Evolutionary conservation across 768 basidiomycete species (phyloP).

Genomic region (Termitomyces sp.): DNA sequence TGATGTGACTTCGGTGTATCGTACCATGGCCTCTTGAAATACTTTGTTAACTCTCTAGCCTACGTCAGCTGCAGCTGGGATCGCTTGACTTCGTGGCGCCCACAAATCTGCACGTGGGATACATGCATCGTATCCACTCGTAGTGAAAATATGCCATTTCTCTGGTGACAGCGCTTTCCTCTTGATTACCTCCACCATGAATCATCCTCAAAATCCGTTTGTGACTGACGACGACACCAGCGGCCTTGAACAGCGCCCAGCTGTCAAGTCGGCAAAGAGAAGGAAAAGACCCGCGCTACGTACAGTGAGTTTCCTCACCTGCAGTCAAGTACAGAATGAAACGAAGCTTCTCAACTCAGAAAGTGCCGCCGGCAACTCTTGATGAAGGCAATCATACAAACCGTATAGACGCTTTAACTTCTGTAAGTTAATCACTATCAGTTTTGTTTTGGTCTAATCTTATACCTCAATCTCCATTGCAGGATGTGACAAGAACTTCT

Average conservation of each 20-base stretch:
- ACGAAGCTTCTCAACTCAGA: not conserved
- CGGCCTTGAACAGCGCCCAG: not conserved
- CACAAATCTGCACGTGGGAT: not conserved
- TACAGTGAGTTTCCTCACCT: not conserved
- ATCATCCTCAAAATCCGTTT: not conserved
- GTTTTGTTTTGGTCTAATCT: not conserved
- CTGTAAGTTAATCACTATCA: not conserved
- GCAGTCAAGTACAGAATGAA: not conserved
- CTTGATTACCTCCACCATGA: not conserved
- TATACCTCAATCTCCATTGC: not conserved
- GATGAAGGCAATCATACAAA: not conserved
- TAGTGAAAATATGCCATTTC: not conserved
- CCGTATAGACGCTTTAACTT: not conserved
- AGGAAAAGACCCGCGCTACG: not conserved
- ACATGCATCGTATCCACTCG: not conserved
- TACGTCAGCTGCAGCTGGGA: not conserved
- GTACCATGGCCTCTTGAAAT: not conserved
- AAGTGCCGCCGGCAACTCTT: not conserved
- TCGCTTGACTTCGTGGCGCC: not conserved
- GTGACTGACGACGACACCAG: not conserved
- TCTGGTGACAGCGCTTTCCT: not conserved
- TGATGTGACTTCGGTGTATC: not conserved
- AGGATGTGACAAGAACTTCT: not conserved
- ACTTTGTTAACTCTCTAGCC: not conserved
- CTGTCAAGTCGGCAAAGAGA: not conserved